These are phyloP conservation scores for Hyphopichia khmerensis DNA, from an alignment of 1,139 yeast species.

Conservation along the genomic window DNA sequence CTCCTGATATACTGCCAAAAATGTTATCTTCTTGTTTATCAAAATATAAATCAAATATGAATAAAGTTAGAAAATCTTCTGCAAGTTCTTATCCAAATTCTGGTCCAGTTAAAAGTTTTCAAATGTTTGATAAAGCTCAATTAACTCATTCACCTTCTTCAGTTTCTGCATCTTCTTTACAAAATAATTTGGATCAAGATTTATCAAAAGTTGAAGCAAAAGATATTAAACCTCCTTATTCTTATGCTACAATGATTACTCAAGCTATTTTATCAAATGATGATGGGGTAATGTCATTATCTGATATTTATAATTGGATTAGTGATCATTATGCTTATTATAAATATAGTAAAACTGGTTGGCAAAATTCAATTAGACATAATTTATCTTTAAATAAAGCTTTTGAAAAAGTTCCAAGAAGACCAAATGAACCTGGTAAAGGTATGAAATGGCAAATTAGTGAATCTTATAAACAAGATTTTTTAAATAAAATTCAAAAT, in stretches of 20 bases:
- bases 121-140: constrained; percentile 49
- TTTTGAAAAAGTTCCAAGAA: constrained; percentile 89
- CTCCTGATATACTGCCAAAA: constrained; percentile 61
- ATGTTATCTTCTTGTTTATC: constrained; percentile 43
- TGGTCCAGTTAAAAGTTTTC: constrained; percentile 44
- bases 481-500: constrained; percentile 70
- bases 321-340: constrained; percentile 86
- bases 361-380: constrained; percentile 65
- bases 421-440: constrained; percentile 95
- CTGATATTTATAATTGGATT: constrained; percentile 93
- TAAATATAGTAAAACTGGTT: constrained; percentile 88
- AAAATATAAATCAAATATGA: constrained; percentile 23
- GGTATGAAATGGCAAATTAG: constrained; percentile 99
- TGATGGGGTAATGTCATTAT: constrained; percentile 83
- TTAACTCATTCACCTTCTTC: constrained; percentile 41
- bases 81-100: background rate
- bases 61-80: constrained; percentile 5
- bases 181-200: constrained; percentile 59
- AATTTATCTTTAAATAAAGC: constrained; percentile 60
- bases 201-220: constrained; percentile 86
- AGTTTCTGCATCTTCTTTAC: constrained; percentile 42
- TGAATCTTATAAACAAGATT: constrained; percentile 80
- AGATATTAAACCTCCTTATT: constrained; percentile 94
- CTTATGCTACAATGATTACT: constrained; percentile 97
- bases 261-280: constrained; percentile 89